These are phyloP conservation scores for Aegle marmelos DNA, from an alignment of 345 rosid genomes.

Conservation along the genomic window DNA sequence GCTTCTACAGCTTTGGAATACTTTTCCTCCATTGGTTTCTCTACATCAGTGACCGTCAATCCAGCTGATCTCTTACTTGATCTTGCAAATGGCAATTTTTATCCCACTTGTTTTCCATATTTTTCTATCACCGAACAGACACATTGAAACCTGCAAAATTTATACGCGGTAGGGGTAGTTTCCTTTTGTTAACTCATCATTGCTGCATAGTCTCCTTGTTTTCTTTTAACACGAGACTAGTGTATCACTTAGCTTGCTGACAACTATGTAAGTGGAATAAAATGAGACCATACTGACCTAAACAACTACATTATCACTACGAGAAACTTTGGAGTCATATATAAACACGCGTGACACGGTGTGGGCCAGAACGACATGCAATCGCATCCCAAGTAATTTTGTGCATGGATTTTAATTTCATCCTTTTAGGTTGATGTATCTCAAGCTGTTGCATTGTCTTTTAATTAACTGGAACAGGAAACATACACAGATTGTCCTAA, in stretches of 20 bases:
- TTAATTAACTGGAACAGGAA: neutral
- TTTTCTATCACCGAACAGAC: neutral
- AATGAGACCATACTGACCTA: constrained; percentile 26
- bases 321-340: neutral
- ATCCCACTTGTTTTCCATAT: neutral
- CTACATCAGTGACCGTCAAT: constrained; percentile 78
- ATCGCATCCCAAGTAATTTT: neutral
- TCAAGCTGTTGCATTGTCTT: neutral
- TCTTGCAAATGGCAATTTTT: constrained; percentile 82
- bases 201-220: neutral
- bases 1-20: constrained; percentile 85
- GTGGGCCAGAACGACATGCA: no score
- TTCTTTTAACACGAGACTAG: constrained; percentile 13
- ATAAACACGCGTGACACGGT: neutral
- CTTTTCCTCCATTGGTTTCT: constrained; percentile 81
- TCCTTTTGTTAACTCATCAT: no score
- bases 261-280: constrained; percentile 23
- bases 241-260: constrained; percentile 22
- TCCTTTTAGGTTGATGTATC: constrained; percentile 5
- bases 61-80: constrained; percentile 97
- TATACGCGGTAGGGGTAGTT: neutral
- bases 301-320: constrained; percentile 7
- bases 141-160: neutral
- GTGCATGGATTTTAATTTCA: neutral
- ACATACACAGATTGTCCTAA: neutral